Evolutionary conservation across 306 rosid genomes (phyloP), one percentile per base, ranked within the genome.

Genomic region (Rosa lucieae): DNA sequence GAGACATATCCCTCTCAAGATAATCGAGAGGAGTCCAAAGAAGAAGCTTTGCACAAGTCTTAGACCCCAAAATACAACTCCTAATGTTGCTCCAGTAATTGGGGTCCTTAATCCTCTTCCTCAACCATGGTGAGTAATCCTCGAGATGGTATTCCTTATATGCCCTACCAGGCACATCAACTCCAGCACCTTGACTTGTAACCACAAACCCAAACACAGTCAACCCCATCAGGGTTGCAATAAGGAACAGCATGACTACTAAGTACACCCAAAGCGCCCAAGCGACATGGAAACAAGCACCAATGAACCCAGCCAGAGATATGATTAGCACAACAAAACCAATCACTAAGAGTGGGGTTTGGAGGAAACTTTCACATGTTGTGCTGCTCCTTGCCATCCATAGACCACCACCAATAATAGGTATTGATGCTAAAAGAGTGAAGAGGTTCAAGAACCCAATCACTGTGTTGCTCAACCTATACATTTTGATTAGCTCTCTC

Each of bases 311-410:
- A 6, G 97, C 92, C 5, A 96, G 83, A 21, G 99, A 96, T 5
- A 96, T 82, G 65, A 96, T 61, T 0, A 96, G 90, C 59, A 96
- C 92, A 6, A 93, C 82, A 48, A 96, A 96, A 2, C 99, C 99
- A 8, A 96, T 72, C 11, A 91, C 85, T 9, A 96, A 75, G 43
- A 96, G 89, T 61, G 99, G 99, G 0, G 96, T 91, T 78, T 96
- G 99, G 15, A 93, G 96, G 77, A 91, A 96, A 61, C 80, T 85
- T 73, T 76, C 94, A 80, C 99, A 96, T 1, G 92, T 89, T 69
- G 91, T 93, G 84, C 90, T 96, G 80, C 93, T 96, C 81, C 90
- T 83, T 67, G 98, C 93, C 91, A 96, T 86, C 97, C 98, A 96
- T 75, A 96, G 70, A 1, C 98, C 99, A 61, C 93, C 96, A 8